Percentiles rank a stretch among this genome's conserved stretches.
Conservation (phyloP, 1,284 basidiomycete species). For the Calocybe gambosa region DNA sequence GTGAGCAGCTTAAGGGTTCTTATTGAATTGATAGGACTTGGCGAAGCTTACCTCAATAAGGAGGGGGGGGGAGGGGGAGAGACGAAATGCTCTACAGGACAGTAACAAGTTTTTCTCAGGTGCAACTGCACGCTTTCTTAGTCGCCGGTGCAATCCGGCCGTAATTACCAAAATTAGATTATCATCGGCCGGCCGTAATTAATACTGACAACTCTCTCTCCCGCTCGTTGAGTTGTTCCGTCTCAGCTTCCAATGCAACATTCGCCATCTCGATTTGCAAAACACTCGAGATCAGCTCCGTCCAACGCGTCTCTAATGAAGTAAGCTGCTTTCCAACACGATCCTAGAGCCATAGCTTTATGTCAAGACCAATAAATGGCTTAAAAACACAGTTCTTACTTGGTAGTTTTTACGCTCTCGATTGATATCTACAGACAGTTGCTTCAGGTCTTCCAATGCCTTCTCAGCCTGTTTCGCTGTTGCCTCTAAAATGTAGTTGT, state of each 20-base stretch:
- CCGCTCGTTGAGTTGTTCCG: constrained; percentile 48
- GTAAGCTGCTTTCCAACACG: constrained; percentile 72
- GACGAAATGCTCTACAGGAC: too few relatives aligned
- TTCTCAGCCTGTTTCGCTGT: constrained; percentile 71
- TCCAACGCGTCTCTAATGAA: constrained; percentile 82
- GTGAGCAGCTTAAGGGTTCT: too few relatives aligned
- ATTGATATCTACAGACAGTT: constrained; percentile 78
- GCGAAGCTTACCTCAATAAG: too few relatives aligned
- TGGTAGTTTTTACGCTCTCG: constrained; percentile 81
- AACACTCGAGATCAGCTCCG: constrained; percentile 80
- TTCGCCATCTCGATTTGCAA: constrained; percentile 93
- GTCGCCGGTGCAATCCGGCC: constrained; percentile 13
- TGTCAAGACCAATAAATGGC: too few relatives aligned
- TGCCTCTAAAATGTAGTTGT: constrained; percentile 83
- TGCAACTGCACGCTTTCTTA: constrained; percentile 14
- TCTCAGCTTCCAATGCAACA: constrained; percentile 71
- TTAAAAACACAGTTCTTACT: constrained; percentile 39
- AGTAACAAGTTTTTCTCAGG: constrained; percentile 18
- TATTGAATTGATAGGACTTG: constrained; percentile 7
- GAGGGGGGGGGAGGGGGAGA: too few relatives aligned
- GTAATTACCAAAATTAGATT: constrained; percentile 9
- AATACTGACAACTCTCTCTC: constrained; percentile 54
- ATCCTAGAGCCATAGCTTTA: constrained; percentile 38
- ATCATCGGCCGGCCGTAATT: constrained; percentile 22
- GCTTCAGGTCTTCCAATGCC: constrained; percentile 65